phyloP scores from a whole-genome alignment of 177 flowering plant genomes.

The Vitis hybrid region DNA sequence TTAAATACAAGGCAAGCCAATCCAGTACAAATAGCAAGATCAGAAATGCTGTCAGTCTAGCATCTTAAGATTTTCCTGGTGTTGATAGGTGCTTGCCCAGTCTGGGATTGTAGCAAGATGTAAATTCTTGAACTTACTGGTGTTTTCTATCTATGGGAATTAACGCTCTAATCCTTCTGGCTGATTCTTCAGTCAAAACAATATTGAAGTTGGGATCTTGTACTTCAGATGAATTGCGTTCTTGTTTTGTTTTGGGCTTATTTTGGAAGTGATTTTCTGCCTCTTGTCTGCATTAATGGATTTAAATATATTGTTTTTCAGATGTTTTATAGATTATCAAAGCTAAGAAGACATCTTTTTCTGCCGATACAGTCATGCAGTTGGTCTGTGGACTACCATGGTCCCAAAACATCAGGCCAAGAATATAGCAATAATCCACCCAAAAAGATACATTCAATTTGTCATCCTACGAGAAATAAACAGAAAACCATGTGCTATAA shows the following conservation, averaged over 20 bases:
- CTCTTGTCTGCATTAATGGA: too few relatives aligned
- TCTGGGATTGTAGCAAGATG: not conserved
- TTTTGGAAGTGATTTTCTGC: not conserved
- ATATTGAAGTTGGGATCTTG: constrained; percentile 70
- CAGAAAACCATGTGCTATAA: too few relatives aligned
- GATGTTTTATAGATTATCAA: constrained; percentile 33
- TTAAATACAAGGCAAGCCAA: constrained; percentile 49
- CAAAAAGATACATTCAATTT: too few relatives aligned
- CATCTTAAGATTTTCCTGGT: too few relatives aligned
- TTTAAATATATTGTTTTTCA: constrained; percentile 16
- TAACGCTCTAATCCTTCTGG: constrained; percentile 33
- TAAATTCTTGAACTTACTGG: not conserved
- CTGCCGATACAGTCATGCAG: too few relatives aligned
- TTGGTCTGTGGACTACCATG: too few relatives aligned
- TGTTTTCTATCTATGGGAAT: constrained; percentile 44
- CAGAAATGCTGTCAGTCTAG: constrained; percentile 31
- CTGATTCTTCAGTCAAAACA: constrained; percentile 74
- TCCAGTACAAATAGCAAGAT: constrained; percentile 57
- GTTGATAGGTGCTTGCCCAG: too few relatives aligned
- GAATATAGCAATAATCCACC: too few relatives aligned
- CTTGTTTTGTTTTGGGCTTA: not conserved
- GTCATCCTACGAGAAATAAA: too few relatives aligned
- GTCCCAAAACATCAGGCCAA: too few relatives aligned
- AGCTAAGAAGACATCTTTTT: too few relatives aligned
- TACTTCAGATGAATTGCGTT: constrained; percentile 66